Percentiles rank a stretch among this genome's conserved stretches.
Evolutionary conservation across 1,284 basidiomycete species (phyloP).

Genomic region (Nidula niveotomentosa): DNA sequence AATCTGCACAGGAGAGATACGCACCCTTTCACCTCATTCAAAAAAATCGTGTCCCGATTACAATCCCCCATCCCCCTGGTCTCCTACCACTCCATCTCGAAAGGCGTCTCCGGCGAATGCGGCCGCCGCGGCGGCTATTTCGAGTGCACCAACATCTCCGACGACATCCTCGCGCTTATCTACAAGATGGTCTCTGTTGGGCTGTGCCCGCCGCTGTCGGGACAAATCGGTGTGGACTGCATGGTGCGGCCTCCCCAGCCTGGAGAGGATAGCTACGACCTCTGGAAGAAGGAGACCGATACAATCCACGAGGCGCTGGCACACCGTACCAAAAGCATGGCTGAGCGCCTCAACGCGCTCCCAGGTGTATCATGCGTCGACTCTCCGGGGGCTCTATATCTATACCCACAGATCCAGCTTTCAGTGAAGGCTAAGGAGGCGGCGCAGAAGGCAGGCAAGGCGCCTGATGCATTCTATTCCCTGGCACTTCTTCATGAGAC

Average conservation of each 20-base stretch:
- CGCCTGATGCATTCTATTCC: conserved; percentile 88
- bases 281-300: conserved; percentile 83
- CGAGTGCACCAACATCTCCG: conserved; percentile 80
- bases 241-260: conserved; percentile 84
- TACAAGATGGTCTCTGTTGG: conserved; percentile 93
- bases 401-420: conserved; percentile 33
- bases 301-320: conserved; percentile 76
- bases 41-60: conserved; percentile 73
- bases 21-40: conserved; percentile 90
- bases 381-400: conserved; percentile 72
- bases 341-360: conserved; percentile 73
- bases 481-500: conserved; percentile 83
- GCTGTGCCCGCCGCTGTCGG: conserved; percentile 86
- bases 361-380: conserved; percentile 85
- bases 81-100: conserved; percentile 95
- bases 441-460: conserved; percentile 72
- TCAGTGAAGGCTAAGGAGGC: conserved; percentile 70
- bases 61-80: conserved; percentile 76
- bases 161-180: conserved; percentile 79
- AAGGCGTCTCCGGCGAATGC: conserved; percentile 74
- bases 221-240: conserved; percentile 89
- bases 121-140: conserved; percentile 94
- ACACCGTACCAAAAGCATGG: conserved; percentile 73
- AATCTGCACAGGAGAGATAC: conserved; percentile 76
- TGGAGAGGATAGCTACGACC: conserved; percentile 73